Conservation (phyloP, 2,329 filamentous ascomycete species). For the Amphichorda felina region DNA sequence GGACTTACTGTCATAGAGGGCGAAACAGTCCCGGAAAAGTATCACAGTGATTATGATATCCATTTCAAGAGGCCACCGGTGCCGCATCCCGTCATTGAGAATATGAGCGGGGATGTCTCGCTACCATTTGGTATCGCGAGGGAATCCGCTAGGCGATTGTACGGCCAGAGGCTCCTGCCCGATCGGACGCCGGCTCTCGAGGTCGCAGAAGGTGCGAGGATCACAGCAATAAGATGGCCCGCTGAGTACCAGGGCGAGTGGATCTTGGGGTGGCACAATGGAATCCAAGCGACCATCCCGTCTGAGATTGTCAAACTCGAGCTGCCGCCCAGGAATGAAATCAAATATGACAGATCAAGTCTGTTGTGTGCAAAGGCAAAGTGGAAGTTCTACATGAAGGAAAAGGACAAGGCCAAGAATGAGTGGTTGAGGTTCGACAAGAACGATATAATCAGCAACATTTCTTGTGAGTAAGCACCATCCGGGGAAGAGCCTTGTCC, state of each 20-base stretch:
- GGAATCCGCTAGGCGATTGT: conserved; percentile 33
- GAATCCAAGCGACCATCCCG: conserved; percentile 35
- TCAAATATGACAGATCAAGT: conserved; percentile 32
- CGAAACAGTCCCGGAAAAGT: conserved; percentile 22
- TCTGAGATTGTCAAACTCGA: conserved; percentile 35
- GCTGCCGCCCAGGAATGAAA: conserved; percentile 30
- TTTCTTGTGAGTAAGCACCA: conserved; percentile 31
- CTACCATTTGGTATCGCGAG: conserved; percentile 32
- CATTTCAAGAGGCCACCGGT: conserved; percentile 29
- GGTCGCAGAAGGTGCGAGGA: conserved; percentile 32
- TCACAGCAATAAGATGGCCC: conserved; percentile 40
- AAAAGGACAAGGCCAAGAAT: conserved; percentile 22
- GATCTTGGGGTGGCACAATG: conserved; percentile 46
- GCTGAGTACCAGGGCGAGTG: conserved; percentile 40
- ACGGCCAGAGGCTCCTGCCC: conserved; percentile 31
- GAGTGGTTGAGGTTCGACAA: conserved; percentile 52
- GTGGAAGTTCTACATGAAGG: conserved; percentile 40
- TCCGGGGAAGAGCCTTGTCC: too few relatives aligned
- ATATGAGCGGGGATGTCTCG: conserved; percentile 23
- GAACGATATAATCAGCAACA: conserved; percentile 56
- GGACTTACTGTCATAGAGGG: conserved; percentile 37
- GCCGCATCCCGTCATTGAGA: conserved; percentile 28
- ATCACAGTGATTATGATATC: conserved; percentile 40
- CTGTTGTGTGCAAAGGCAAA: conserved; percentile 34
- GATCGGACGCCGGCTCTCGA: conserved; percentile 33